Evolutionary conservation across 345 rosid species (phyloP), one percentile per base, ranked within the genome.

Genomic region (Populus alba): DNA sequence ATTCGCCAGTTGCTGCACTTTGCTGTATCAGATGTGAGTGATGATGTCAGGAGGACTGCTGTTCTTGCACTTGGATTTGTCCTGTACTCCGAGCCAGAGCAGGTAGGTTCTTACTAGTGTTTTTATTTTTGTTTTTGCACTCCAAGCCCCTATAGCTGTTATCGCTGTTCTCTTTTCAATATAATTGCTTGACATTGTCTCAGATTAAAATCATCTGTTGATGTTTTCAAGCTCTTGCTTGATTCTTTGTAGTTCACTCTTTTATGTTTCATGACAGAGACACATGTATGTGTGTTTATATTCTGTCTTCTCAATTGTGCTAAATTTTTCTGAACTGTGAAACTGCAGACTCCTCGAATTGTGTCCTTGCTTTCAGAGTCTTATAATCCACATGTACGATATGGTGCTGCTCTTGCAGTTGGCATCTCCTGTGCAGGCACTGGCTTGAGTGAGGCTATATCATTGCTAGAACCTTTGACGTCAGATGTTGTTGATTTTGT

Each of bases 361-460:
- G 99, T 97, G 72, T 94, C 98, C 27, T 86, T 94, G 79, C 91
- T 97, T 45, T 97, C 99, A 0, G 98, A 97, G 86, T 96, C 99
- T 57, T 94, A 97, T 84, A 97, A 94, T 79, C 99, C 99, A 27
- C 99, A 97, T 85, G 99, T 97, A 79, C 97, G 98, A 49, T 97
- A 97, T 74, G 99, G 99, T 71, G 99, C 99, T 35, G 99, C 98
- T 70, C 98, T 97, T 68, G 99, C 99, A 1, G 98, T 97, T 39
- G 99, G 99, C 77, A 97, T 97, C 74, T 97, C 99, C 66, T 97
- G 99, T 87, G 99, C 99, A 25, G 99, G 98, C 70, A 97, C 99
- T 70, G 98, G 99, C 80, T 83, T 97, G 82, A 94, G 97, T 57
- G 98, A 97, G 88, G 99, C 99, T n/a, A 90, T 97, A 86, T 94